Percentiles rank a stretch among this genome's conserved stretches.
These are phyloP conservation scores for Globisporangium perplexum DNA, from an alignment of 352 stramenopile genomes.

Conservation along the genomic window DNA sequence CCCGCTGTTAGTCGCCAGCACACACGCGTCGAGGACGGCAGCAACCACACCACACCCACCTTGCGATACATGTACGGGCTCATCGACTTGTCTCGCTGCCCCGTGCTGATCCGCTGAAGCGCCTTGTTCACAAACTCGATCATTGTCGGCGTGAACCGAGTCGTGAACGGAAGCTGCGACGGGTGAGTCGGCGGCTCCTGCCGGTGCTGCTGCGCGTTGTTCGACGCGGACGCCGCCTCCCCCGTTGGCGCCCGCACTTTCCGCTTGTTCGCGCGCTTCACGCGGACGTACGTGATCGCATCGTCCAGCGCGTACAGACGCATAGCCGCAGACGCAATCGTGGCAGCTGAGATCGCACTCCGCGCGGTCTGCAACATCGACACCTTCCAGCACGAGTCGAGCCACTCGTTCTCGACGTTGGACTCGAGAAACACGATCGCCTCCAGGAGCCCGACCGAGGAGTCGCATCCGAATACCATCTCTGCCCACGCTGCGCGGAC, in stretches of 20 bases:
- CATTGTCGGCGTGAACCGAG: conserved; percentile 24
- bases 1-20: not conserved
- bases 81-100: conserved; percentile 47
- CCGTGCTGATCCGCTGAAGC: conserved; percentile 42
- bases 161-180: conserved; percentile 48
- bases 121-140: conserved; percentile 38
- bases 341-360: conserved; percentile 47
- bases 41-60: conserved; percentile 9
- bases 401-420: conserved; percentile 68
- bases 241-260: conserved; percentile 18
- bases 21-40: not conserved
- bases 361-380: conserved; percentile 57
- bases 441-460: conserved; percentile 41
- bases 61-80: conserved; percentile 40
- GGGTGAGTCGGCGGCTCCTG: conserved; percentile 21
- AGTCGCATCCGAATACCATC: conserved; percentile 57
- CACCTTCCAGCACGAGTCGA: conserved; percentile 72
- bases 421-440: conserved; percentile 70
- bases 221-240: conserved; percentile 8
- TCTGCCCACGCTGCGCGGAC: conserved; percentile 76
- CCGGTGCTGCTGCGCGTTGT: conserved; percentile 6
- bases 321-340: conserved; percentile 69
- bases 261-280: conserved; percentile 48
- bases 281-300: conserved; percentile 60
- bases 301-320: conserved; percentile 75